A percentile compares a stretch with the other conserved stretches of the same genome.
phyloP scores from a whole-genome alignment of 225 moss, liverwort and hornwort genomes.

The Physcomitrellopsis africana region DNA sequence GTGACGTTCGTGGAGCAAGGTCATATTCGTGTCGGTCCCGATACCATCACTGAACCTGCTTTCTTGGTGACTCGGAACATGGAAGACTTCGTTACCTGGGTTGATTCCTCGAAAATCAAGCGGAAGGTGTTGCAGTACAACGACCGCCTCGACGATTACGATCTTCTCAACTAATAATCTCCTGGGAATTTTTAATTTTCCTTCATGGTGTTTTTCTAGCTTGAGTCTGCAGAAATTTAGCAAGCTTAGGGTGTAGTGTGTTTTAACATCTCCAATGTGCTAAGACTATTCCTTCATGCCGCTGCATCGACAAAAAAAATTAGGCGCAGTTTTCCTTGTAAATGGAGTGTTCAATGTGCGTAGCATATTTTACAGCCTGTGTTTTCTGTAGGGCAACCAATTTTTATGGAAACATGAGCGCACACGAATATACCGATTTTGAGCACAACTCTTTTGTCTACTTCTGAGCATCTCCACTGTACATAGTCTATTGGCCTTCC shows the following conservation, averaged over 20 bases:
- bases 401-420: too few species aligned
- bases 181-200: not conserved
- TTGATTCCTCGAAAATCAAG: slow-evolving; percentile 97
- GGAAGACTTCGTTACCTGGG: slow-evolving; percentile 99
- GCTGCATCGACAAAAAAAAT: not conserved
- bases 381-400: too few species aligned
- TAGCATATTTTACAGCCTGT: not conserved
- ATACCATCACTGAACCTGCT: slow-evolving; percentile 87
- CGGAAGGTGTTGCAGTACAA: slow-evolving; percentile 91
- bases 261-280: slow-evolving; percentile 15
- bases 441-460: too few species aligned
- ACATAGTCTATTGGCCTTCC: not conserved
- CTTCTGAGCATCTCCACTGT: not conserved
- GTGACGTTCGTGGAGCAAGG: slow-evolving; percentile 97
- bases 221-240: not conserved
- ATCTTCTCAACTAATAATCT: slow-evolving; percentile 70
- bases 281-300: slow-evolving; percentile 17
- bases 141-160: slow-evolving; percentile 84
- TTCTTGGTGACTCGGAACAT: slow-evolving; percentile 83
- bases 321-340: not conserved
- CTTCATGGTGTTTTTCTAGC: not conserved
- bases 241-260: slow-evolving; percentile 1
- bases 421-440: too few species aligned
- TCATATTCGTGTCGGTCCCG: slow-evolving; percentile 90
- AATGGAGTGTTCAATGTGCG: slow-evolving; percentile 2